phyloP scores from a whole-genome alignment of 306 rosid species.

The Rosa chinensis region DNA sequence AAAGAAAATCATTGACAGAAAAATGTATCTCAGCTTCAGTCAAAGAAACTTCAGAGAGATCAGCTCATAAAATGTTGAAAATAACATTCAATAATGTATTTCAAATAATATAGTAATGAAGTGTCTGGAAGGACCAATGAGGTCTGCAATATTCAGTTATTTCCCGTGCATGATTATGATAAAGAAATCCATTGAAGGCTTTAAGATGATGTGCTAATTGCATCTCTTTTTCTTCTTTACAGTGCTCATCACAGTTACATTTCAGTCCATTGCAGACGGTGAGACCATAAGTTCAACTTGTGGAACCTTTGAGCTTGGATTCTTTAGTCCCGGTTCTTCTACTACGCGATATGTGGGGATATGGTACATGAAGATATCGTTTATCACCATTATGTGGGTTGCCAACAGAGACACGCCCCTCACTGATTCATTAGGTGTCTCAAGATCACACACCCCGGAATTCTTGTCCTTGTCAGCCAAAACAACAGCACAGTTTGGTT shows the following conservation, averaged over 20 bases:
- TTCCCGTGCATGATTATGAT: not conserved
- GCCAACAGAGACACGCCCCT: not conserved
- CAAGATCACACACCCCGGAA: too few relatives aligned
- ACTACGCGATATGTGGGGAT: not conserved
- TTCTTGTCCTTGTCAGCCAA: too few relatives aligned
- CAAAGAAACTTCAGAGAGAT: too few relatives aligned
- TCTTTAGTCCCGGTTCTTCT: slow-evolving; percentile 12
- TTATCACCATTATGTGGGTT: slow-evolving; percentile 13
- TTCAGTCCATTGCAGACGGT: not conserved
- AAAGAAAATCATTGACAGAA: too few relatives aligned
- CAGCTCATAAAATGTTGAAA: too few relatives aligned
- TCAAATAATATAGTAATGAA: not conserved
- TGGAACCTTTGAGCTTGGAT: slow-evolving; percentile 16
- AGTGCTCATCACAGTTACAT: not conserved
- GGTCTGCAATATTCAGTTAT: not conserved
- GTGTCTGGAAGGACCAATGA: not conserved
- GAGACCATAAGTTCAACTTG: slow-evolving; percentile 4
- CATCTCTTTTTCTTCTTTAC: not conserved
- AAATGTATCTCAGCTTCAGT: too few relatives aligned
- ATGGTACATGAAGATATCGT: not conserved
- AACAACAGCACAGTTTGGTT: too few relatives aligned
- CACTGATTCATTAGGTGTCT: too few relatives aligned
- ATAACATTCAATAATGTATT: too few relatives aligned
- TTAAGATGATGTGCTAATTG: not conserved
- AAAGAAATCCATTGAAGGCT: not conserved